Conservation (phyloP, 2,329 filamentous ascomycete genomes). For the Calycina marina region DNA sequence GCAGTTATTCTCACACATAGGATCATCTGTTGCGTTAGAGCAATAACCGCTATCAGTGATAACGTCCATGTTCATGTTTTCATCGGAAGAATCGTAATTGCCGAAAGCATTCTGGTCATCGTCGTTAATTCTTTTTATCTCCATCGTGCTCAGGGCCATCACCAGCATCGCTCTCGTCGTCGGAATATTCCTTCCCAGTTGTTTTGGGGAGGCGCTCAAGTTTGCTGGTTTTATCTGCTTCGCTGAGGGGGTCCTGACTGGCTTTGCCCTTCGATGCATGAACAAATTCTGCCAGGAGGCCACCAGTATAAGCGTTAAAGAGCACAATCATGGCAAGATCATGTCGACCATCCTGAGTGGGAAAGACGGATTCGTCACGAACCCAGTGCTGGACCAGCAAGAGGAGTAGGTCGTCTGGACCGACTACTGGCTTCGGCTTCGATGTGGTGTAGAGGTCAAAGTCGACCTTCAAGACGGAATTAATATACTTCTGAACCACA, state of each 20-base stretch:
- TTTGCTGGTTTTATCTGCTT: conserved; percentile 10
- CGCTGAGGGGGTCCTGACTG: conserved; percentile 11
- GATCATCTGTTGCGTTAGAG: conserved; percentile 6
- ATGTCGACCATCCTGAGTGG: conserved; percentile 14
- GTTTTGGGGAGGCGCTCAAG: not conserved
- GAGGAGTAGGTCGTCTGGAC: conserved; percentile 10
- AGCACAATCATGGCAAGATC: conserved; percentile 16
- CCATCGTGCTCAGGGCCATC: conserved; percentile 2
- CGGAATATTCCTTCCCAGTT: not conserved
- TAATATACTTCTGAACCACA: conserved; percentile 10
- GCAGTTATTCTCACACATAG: conserved; percentile 6
- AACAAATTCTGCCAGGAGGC: conserved; percentile 15
- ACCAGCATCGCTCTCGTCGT: conserved; percentile 5
- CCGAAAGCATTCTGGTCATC: conserved; percentile 2
- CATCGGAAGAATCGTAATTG: not conserved
- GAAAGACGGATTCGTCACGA: conserved; percentile 13
- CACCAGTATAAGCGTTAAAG: conserved; percentile 15
- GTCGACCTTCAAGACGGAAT: conserved; percentile 7
- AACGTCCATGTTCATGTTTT: conserved; percentile 1
- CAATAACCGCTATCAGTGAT: conserved; percentile 7
- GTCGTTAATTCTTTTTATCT: too few relatives aligned
- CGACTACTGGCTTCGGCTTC: conserved; percentile 11
- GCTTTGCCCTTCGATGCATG: conserved; percentile 15
- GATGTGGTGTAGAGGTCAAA: conserved; percentile 8
- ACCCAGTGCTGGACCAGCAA: conserved; percentile 7